Conservation (phyloP, 495 filamentous ascomycete species). For the Elasticomyces elasticus region DNA sequence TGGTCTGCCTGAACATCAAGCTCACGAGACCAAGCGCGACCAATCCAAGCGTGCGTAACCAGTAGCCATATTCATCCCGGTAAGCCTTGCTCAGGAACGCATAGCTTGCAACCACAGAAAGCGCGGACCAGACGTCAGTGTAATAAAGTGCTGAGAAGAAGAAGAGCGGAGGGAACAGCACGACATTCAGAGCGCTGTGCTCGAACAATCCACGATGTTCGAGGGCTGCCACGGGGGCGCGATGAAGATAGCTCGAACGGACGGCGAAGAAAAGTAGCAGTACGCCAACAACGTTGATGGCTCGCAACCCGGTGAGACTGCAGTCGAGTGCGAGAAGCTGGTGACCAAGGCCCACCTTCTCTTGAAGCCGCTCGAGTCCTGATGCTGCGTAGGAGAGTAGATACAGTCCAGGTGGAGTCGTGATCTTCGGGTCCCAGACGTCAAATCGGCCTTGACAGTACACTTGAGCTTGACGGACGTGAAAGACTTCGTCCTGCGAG, state of each 20-base stretch:
- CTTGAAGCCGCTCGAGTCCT: background rate
- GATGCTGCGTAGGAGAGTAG: conserved; percentile 39
- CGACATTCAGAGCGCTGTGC: conserved; percentile 55
- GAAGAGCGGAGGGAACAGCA: conserved; percentile 80
- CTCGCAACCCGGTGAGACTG: conserved; percentile 39
- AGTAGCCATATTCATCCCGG: background rate
- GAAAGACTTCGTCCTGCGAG: conserved; percentile 81
- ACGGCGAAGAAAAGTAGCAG: conserved; percentile 27
- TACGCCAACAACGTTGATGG: conserved; percentile 42
- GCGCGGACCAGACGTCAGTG: conserved; percentile 68
- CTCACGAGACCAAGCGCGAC: conserved; percentile 44
- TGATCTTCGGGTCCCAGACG: conserved; percentile 92
- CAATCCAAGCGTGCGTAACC: conserved; percentile 5
- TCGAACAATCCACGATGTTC: background rate
- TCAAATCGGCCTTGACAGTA: conserved; percentile 69
- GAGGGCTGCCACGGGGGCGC: background rate
- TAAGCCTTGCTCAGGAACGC: conserved; percentile 7
- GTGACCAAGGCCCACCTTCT: background rate
- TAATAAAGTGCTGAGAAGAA: conserved; percentile 95
- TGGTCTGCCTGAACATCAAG: conserved; percentile 79
- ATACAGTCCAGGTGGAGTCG: conserved; percentile 87
- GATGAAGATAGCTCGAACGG: conserved; percentile 16
- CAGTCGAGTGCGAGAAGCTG: conserved; percentile 29
- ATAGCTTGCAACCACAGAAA: conserved; percentile 42
- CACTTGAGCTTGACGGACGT: conserved; percentile 79